A percentile compares a stretch with the other conserved stretches of the same genome.
Evolutionary conservation across 2,329 filamentous ascomycete species (phyloP).

Genomic region (Ceratocystis lukuohia): DNA sequence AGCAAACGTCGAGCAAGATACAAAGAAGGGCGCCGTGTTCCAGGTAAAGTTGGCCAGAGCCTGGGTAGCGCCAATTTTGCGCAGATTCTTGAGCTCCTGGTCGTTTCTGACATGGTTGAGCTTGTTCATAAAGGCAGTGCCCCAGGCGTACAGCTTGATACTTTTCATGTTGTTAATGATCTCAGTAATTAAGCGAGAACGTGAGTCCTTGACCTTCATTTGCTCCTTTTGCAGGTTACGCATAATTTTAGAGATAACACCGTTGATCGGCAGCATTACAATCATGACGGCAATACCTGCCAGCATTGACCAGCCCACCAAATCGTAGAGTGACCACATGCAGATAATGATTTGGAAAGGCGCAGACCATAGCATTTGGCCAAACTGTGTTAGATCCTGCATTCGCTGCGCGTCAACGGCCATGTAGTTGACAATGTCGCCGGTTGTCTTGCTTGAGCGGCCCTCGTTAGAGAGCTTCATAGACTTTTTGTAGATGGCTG

Average conservation of each 20-base stretch:
- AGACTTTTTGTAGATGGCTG: conserved; percentile 86
- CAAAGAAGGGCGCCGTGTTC: conserved; percentile 93
- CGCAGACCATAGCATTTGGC: conserved; percentile 89
- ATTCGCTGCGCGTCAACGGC: conserved; percentile 93
- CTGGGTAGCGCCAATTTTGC: conserved; percentile 89
- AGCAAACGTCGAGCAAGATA: conserved; percentile 91
- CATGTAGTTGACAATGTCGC: conserved; percentile 99
- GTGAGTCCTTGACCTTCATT: conserved; percentile 98
- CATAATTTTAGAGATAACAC: conserved; percentile 81
- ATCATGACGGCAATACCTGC: conserved; percentile 92
- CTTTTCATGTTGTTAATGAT: conserved; percentile 99
- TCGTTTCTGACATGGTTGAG: conserved; percentile 94
- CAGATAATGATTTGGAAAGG: conserved; percentile 93
- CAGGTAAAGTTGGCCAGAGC: conserved; percentile 95
- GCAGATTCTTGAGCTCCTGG: conserved; percentile 82
- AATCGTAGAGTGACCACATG: conserved; percentile 87
- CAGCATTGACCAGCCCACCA: conserved; percentile 93
- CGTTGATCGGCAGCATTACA: conserved; percentile 93
- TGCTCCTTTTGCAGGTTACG: conserved; percentile 88
- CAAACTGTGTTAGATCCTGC: conserved; percentile 88
- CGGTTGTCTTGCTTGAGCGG: conserved; percentile 73
- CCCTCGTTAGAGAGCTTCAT: conserved; percentile 87
- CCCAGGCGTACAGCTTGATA: conserved; percentile 98
- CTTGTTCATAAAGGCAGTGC: conserved; percentile 92
- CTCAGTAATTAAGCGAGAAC: conserved; percentile 87